Percentiles rank a stretch among this genome's conserved stretches.
phyloP scores from a whole-genome alignment of 768 basidiomycete species.

The Agrocybe chaxingu region DNA sequence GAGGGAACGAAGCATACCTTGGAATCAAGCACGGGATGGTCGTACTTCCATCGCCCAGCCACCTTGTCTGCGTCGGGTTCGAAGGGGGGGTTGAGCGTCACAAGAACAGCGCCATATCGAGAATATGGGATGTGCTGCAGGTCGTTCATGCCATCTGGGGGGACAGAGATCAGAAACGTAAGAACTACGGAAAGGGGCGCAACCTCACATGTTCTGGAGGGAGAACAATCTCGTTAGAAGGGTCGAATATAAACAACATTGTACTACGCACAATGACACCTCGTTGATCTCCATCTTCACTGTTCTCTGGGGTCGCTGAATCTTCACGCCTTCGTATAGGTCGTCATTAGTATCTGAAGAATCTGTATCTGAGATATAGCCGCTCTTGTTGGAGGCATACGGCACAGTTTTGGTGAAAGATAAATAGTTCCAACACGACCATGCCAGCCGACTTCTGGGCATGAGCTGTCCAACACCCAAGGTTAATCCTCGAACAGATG shows the following conservation, averaged over 20 bases:
- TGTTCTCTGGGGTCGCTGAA: conserved; percentile 17
- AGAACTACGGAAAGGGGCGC: not conserved
- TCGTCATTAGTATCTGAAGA: not conserved
- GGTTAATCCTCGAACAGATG: not conserved
- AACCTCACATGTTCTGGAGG: conserved; percentile 39
- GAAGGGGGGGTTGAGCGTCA: conserved; percentile 73
- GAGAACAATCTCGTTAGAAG: conserved; percentile 1
- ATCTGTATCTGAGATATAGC: conserved; percentile 1
- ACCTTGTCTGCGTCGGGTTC: conserved; percentile 45
- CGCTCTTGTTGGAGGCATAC: not conserved
- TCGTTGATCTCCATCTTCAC: conserved; percentile 44
- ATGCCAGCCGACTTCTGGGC: conserved; percentile 57
- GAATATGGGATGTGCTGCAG: conserved; percentile 62
- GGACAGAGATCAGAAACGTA: not conserved
- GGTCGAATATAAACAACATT: not conserved
- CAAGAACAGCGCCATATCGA: conserved; percentile 58
- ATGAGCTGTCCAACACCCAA: conserved; percentile 45
- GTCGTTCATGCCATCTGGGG: conserved; percentile 70
- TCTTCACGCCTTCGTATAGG: conserved; percentile 12
- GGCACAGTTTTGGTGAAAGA: conserved; percentile 35
- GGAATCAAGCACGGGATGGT: conserved; percentile 64
- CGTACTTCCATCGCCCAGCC: conserved; percentile 55
- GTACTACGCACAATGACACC: conserved; percentile 53
- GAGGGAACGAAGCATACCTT: conserved; percentile 29
- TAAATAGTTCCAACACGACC: conserved; percentile 84